Conservation (phyloP, 2,329 filamentous ascomycete genomes). For the Neophaeococcomyces aloes region DNA sequence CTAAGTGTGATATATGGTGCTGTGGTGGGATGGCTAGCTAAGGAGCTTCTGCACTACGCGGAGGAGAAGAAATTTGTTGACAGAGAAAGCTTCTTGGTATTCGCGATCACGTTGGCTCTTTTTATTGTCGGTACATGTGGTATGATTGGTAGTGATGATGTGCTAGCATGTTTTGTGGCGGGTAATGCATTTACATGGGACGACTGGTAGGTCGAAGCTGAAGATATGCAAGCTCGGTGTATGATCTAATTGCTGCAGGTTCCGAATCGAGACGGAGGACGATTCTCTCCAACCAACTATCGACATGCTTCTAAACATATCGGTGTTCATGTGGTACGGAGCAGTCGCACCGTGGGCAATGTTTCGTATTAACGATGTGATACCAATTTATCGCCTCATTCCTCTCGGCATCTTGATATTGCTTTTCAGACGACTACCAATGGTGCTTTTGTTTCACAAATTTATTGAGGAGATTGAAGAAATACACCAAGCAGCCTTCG, state of each 20-base stretch:
- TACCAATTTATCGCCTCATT: slow-evolving; percentile 64
- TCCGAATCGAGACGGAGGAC: slow-evolving; percentile 75
- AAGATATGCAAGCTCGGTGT: slow-evolving; percentile 39
- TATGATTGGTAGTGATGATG: slow-evolving; percentile 77
- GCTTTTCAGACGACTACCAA: slow-evolving; percentile 64
- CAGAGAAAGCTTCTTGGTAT: slow-evolving; percentile 76
- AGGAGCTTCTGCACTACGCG: slow-evolving; percentile 73
- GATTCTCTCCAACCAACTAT: slow-evolving; percentile 90
- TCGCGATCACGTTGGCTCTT: slow-evolving; percentile 71
- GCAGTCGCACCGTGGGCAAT: slow-evolving; percentile 69
- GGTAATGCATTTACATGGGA: slow-evolving; percentile 88
- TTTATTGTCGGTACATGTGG: slow-evolving; percentile 83
- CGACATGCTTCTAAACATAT: slow-evolving; percentile 84
- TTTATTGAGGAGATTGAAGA: slow-evolving; percentile 70
- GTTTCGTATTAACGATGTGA: slow-evolving; percentile 57
- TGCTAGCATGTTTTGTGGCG: slow-evolving; percentile 84
- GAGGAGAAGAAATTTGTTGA: slow-evolving; percentile 74
- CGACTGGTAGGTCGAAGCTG: slow-evolving; percentile 29
- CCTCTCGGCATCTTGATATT: slow-evolving; percentile 65
- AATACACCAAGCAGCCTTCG: slow-evolving; percentile 65
- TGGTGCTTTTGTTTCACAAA: slow-evolving; percentile 62
- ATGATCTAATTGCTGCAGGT: slow-evolving; percentile 52
- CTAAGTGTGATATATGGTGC: slow-evolving; percentile 69
- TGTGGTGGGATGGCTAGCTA: slow-evolving; percentile 67
- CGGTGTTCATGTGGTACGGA: slow-evolving; percentile 85